Evolutionary conservation across 345 rosid genomes (phyloP).

Genomic region (Euphorbia tirucalli): DNA sequence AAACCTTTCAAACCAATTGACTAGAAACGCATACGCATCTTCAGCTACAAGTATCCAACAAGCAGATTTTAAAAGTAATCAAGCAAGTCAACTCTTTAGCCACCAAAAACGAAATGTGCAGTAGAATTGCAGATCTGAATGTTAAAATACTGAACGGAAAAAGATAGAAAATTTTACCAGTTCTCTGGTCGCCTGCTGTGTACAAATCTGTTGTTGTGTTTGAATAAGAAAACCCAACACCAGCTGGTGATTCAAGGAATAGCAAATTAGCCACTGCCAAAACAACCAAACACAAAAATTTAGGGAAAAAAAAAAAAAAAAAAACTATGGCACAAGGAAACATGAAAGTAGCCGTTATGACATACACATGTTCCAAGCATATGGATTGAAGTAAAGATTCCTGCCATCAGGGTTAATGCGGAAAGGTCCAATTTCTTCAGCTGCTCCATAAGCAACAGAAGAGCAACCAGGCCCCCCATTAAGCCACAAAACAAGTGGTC

Average conservation of each 20-base stretch:
- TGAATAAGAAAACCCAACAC: conserved; percentile 92
- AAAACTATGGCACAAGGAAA: background rate
- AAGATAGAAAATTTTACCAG: conserved; percentile 46
- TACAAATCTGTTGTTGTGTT: conserved; percentile 82
- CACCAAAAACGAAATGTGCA: background rate
- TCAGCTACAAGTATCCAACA: conserved; percentile 55
- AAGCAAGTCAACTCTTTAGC: conserved; percentile 15
- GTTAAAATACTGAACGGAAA: background rate
- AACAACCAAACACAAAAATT: conserved; percentile 5
- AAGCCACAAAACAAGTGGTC: conserved; percentile 90
- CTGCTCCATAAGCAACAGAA: conserved; percentile 76
- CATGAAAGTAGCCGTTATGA: background rate
- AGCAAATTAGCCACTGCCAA: conserved; percentile 84
- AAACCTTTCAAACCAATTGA: conserved; percentile 91
- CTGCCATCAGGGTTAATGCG: conserved; percentile 67
- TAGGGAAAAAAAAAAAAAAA: background rate
- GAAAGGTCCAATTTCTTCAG: conserved; percentile 91
- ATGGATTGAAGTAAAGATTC: conserved; percentile 70
- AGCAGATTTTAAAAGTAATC: conserved; percentile 12
- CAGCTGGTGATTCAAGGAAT: conserved; percentile 95
- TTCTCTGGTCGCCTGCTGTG: conserved; percentile 78
- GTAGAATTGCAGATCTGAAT: conserved; percentile 1
- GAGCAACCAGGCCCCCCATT: conserved; percentile 97
- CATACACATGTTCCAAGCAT: conserved; percentile 76
- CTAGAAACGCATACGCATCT: conserved; percentile 75